A percentile compares a stretch with the other conserved stretches of the same genome.
These are phyloP conservation scores for Podila epicladia DNA, from an alignment of 192 early-diverging fungal species.

Conservation along the genomic window DNA sequence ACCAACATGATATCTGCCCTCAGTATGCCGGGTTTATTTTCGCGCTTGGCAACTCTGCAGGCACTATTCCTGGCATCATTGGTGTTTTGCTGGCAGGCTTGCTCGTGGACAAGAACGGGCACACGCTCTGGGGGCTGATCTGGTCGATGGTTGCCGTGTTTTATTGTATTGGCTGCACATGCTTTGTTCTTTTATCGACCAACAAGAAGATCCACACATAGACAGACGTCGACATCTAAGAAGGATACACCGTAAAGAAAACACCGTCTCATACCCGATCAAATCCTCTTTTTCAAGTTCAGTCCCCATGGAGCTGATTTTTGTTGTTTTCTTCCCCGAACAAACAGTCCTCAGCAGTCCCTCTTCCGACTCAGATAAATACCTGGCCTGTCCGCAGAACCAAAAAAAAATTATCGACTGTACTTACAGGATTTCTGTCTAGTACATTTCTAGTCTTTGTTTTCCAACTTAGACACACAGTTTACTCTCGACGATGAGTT, in stretches of 20 bases:
- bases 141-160: conserved; percentile 27
- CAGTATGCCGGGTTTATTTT: conserved; percentile 53
- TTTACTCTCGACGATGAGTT: conserved; percentile 57
- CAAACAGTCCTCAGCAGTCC: background rate
- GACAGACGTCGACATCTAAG: too few species aligned
- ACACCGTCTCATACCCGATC: too few species aligned
- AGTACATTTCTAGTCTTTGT: conserved; percentile 54
- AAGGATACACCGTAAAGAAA: too few species aligned
- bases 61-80: conserved; percentile 38
- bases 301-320: too few species aligned
- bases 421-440: conserved; percentile 47
- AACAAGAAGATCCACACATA: conserved; percentile 1
- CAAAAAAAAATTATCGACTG: background rate
- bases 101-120: conserved; percentile 25
- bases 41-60: conserved; percentile 51
- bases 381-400: background rate
- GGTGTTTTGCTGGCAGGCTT: conserved; percentile 43
- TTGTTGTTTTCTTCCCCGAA: too few species aligned
- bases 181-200: conserved; percentile 31
- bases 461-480: conserved; percentile 56
- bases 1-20: conserved; percentile 53
- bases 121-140: conserved; percentile 31
- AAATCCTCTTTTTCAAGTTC: too few species aligned
- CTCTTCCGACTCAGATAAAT: background rate
- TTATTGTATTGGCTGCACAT: conserved; percentile 27